Evolutionary conservation across 768 basidiomycete species (phyloP), one percentile per base, ranked within the genome.

Genomic region (Crucibulum laeve): DNA sequence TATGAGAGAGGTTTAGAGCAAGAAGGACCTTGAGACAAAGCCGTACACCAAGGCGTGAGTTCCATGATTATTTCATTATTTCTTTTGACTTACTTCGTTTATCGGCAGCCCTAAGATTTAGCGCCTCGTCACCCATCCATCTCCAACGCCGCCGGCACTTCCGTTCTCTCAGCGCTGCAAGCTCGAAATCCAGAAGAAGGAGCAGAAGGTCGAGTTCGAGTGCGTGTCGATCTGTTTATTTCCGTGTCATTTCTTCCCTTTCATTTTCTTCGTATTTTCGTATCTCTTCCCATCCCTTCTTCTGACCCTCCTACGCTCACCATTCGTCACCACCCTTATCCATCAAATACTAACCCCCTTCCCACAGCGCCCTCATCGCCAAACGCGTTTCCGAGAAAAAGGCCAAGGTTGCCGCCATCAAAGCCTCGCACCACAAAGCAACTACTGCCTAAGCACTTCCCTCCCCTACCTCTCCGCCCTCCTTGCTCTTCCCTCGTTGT

Each of bases 91-190:
- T 5, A 22, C 40, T 46, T 17, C 7, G 40, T 30, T 32, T 10
- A 25, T 38, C 22, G 10, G 28, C 28, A 91, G 91, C 56, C 92
- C 94, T 59, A 95, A 95, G 76, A 96, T 97, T 65, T 92, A 96
- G 71, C 83, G 94, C 60, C 82, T 97, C 48, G 93, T 97, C 55
- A 97, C 93, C 37, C n/a, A 61, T 89, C 60, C 90, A 93, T 59
- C 87, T 97, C 61, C 95, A 99, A 71, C 90, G 93, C 69, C 87
- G 91, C 68, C 89, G 95, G 55, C 92, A 90, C 75, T 81, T 95
- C 60, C 82, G 71, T 53, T 79, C 91, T 36, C 80, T 97, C 73
- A n/a, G 71, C 82, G 85, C 63, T 81, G 91, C 68, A 82, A 82
- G 67, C 74, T 91, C 61, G 89, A 92, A 60, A 78, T 74, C 64